phyloP scores from a whole-genome alignment of 305 asterid genomes.

The Fraxinus xanthoxyloides region DNA sequence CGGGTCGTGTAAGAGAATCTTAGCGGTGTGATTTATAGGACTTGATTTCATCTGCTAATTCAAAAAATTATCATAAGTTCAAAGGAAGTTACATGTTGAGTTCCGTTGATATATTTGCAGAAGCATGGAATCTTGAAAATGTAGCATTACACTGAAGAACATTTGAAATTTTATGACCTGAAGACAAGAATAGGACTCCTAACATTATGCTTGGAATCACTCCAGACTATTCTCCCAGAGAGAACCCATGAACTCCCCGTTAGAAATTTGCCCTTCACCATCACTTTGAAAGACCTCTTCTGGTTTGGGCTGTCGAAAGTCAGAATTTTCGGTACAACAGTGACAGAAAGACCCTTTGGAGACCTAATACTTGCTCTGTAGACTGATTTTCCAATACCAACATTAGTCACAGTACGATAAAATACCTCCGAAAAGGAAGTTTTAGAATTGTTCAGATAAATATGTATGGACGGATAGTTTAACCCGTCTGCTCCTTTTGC shows the following conservation, averaged over 20 bases:
- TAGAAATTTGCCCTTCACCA: slow-evolving; percentile 39
- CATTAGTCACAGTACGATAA: slow-evolving; percentile 57
- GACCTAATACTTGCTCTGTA: slow-evolving; percentile 47
- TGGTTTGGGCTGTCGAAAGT: slow-evolving; percentile 33
- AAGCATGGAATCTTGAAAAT: neutral
- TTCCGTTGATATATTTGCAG: neutral
- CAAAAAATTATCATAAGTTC: neutral
- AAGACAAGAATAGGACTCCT: slow-evolving; percentile 69
- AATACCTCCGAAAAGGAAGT: slow-evolving; percentile 47
- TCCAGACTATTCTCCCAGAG: slow-evolving; percentile 63
- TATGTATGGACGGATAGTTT: slow-evolving; percentile 73
- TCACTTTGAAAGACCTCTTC: slow-evolving; percentile 54
- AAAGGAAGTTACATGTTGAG: neutral
- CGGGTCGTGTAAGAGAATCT: neutral
- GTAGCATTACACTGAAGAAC: neutral
- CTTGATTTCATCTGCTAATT: neutral
- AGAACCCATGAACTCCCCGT: slow-evolving; percentile 25
- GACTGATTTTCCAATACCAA: slow-evolving; percentile 35
- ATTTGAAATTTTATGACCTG: slow-evolving; percentile 8
- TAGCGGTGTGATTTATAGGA: neutral
- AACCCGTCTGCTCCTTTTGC: slow-evolving; percentile 65
- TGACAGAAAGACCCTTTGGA: slow-evolving; percentile 40
- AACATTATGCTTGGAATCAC: slow-evolving; percentile 41
- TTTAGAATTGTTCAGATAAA: slow-evolving; percentile 30
- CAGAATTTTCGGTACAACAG: slow-evolving; percentile 45